These are phyloP conservation scores for Apiotrichum brassicae DNA, from an alignment of 1,284 basidiomycete species.

Conservation along the genomic window DNA sequence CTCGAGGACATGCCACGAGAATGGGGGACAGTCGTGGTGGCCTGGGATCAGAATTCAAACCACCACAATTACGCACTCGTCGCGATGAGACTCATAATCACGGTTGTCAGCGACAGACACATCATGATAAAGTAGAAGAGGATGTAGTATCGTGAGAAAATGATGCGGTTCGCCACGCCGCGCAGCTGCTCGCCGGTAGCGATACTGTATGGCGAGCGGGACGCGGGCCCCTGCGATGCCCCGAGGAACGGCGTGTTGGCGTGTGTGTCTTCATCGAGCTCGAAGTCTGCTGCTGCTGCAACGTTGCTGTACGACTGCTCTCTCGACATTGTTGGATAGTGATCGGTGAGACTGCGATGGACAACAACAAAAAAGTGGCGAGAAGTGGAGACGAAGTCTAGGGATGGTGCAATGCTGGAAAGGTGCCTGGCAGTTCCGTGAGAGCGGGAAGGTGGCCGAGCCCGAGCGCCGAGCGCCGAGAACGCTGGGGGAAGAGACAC, in stretches of 20 bases:
- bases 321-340: neutral
- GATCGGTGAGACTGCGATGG: no score
- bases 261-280: slow-evolving; percentile 21
- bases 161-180: slow-evolving; percentile 46
- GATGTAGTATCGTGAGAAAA: slow-evolving; percentile 45
- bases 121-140: slow-evolving; percentile 85
- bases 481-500: no score
- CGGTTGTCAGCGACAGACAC: slow-evolving; percentile 77
- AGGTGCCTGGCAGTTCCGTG: no score
- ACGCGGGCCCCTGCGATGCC: slow-evolving; percentile 6
- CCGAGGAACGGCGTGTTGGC: neutral
- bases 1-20: slow-evolving; percentile 81
- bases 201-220: slow-evolving; percentile 41
- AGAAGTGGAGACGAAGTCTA: no score
- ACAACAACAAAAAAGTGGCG: neutral
- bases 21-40: slow-evolving; percentile 41
- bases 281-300: slow-evolving; percentile 17
- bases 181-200: slow-evolving; percentile 40
- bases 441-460: no score
- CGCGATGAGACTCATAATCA: slow-evolving; percentile 69
- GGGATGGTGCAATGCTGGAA: no score
- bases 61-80: slow-evolving; percentile 27
- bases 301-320: neutral
- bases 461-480: no score
- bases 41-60: slow-evolving; percentile 10